Conservation (phyloP, 352 stramenopile species). For the Globisporangium alternatum region DNA sequence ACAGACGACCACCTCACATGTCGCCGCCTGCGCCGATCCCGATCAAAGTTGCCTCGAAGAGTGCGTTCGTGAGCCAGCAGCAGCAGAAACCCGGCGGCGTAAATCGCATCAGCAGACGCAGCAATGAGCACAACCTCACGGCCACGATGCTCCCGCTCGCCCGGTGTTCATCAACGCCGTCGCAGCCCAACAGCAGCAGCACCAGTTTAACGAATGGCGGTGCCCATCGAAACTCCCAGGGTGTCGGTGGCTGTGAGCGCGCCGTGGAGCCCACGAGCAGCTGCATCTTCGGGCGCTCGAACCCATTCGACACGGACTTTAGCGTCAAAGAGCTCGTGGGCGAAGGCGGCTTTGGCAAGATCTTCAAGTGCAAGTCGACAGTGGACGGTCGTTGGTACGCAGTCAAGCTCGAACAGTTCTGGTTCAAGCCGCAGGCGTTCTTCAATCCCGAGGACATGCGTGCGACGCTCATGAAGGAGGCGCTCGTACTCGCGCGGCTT, state of each 20-base stretch:
- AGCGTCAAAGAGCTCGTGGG: conserved; percentile 60
- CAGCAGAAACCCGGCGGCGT: not conserved
- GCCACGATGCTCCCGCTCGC: conserved; percentile 39
- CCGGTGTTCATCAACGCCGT: conserved; percentile 58
- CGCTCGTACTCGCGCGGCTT: conserved; percentile 88
- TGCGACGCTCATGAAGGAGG: conserved; percentile 91
- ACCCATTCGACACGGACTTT: conserved; percentile 83
- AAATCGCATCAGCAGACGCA: not conserved
- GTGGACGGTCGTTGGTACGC: conserved; percentile 71
- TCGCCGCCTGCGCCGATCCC: not conserved
- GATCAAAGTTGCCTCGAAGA: not conserved
- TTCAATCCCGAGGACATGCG: conserved; percentile 81
- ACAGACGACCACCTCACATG: not conserved
- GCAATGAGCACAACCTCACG: conserved; percentile 10
- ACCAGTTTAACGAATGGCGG: too few species aligned
- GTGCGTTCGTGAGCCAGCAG: conserved; percentile 3
- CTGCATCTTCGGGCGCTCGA: conserved; percentile 58
- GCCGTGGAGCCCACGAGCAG: conserved; percentile 26
- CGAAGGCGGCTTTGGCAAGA: conserved; percentile 73
- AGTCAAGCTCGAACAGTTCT: conserved; percentile 80
- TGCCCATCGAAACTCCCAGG: not conserved
- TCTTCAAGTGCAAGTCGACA: conserved; percentile 77
- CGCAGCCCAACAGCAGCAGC: conserved; percentile 24
- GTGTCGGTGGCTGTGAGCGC: conserved; percentile 16
- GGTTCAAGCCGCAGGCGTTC: conserved; percentile 80